These are phyloP conservation scores for Alternaria alternata DNA, from an alignment of 2,329 filamentous ascomycete genomes.

Conservation along the genomic window DNA sequence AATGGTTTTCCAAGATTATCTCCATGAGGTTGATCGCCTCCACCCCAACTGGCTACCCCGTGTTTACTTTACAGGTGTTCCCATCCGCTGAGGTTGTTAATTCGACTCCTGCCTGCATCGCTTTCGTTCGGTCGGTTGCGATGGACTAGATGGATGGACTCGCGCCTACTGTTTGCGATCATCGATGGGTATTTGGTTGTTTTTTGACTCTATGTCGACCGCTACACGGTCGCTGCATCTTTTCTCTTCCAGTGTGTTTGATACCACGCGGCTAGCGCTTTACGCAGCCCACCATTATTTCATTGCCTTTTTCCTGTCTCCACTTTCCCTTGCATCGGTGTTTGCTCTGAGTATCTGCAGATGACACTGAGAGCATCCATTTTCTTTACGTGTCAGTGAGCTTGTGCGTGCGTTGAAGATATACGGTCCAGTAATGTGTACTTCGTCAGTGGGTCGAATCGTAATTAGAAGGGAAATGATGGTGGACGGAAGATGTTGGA, in stretches of 20 bases:
- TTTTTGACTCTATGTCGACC: background rate
- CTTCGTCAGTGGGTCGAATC: background rate
- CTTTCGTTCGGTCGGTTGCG: background rate
- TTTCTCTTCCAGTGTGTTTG: constrained; percentile 13
- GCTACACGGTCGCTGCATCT: background rate
- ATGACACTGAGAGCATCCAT: background rate
- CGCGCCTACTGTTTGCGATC: background rate
- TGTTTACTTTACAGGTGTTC: background rate
- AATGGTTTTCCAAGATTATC: background rate
- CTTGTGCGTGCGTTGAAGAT: background rate
- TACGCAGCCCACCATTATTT: constrained; percentile 10
- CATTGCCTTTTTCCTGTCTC: constrained; percentile 7
- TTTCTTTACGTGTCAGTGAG: background rate
- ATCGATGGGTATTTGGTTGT: background rate
- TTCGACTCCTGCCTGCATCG: background rate
- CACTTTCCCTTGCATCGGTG: constrained; percentile 4
- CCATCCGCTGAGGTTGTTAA: background rate
- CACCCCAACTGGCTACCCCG: background rate
- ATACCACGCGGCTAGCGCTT: constrained; percentile 20
- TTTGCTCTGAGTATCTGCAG: background rate
- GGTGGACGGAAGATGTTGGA: background rate
- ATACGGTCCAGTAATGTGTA: background rate
- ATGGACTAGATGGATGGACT: background rate
- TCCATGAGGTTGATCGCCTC: background rate
- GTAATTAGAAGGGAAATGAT: background rate